These are phyloP conservation scores for Phytophthora foliorum DNA, from an alignment of 352 stramenopile species.

Conservation along the genomic window DNA sequence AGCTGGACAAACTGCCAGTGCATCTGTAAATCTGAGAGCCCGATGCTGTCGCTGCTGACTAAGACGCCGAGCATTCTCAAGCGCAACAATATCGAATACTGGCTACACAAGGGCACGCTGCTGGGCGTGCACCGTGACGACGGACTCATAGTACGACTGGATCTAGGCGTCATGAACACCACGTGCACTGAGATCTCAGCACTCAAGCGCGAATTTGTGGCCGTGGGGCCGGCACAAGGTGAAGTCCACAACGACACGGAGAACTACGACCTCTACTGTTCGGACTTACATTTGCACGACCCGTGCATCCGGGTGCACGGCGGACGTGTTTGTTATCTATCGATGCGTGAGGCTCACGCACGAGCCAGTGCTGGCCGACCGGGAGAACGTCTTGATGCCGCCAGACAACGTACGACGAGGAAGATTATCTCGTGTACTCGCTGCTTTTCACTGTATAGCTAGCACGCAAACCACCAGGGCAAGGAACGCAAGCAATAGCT, in stretches of 20 bases:
- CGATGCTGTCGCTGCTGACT: conserved; percentile 75
- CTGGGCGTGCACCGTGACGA: conserved; percentile 75
- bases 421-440: conserved; percentile 76
- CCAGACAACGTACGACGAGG: conserved; percentile 66
- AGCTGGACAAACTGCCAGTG: too few species aligned
- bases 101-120: conserved; percentile 87
- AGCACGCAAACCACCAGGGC: too few species aligned
- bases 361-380: conserved; percentile 50
- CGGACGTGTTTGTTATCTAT: conserved; percentile 82
- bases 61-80: conserved; percentile 75
- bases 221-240: conserved; percentile 77
- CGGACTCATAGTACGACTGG: conserved; percentile 85
- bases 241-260: conserved; percentile 86
- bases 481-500: too few species aligned
- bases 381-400: conserved; percentile 63
- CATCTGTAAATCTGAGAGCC: too few species aligned
- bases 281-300: conserved; percentile 75
- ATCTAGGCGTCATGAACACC: conserved; percentile 80
- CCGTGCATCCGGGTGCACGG: conserved; percentile 85
- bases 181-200: conserved; percentile 75
- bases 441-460: too few species aligned
- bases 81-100: conserved; percentile 79
- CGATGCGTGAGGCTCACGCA: conserved; percentile 76
- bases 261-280: conserved; percentile 86
- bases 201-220: conserved; percentile 71